These are phyloP conservation scores for Juncus inflexus DNA, from an alignment of 176 grass and related monocot genomes.

Conservation along the genomic window DNA sequence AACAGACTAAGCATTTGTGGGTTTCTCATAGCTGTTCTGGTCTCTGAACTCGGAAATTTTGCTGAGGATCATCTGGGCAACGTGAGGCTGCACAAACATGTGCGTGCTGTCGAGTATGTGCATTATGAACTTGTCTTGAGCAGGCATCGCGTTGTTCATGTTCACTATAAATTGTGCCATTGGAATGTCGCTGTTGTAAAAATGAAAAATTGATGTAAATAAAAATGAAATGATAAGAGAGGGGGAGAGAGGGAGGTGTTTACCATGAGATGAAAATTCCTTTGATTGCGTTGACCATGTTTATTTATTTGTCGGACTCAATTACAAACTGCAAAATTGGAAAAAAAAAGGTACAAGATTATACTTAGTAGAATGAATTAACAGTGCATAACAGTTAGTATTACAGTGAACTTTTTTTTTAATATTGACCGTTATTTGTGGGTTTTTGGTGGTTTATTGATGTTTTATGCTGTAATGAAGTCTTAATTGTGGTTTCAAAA, in stretches of 20 bases:
- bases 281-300: slow-evolving; percentile 94
- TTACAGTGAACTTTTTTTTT: background rate
- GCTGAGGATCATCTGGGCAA: slow-evolving; percentile 54
- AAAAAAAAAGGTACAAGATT: slow-evolving; percentile 8
- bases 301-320: background rate
- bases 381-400: too few relatives aligned
- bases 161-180: slow-evolving; percentile 92
- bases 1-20: background rate
- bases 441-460: too few relatives aligned
- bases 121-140: slow-evolving; percentile 77
- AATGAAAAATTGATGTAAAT: background rate
- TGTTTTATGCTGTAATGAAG: too few relatives aligned
- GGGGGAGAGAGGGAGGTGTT: background rate
- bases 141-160: slow-evolving; percentile 60
- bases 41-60: slow-evolving; percentile 82
- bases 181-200: slow-evolving; percentile 54
- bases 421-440: too few relatives aligned
- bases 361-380: too few relatives aligned
- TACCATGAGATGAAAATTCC: slow-evolving; percentile 93
- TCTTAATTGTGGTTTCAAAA: too few relatives aligned
- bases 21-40: slow-evolving; percentile 88
- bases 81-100: slow-evolving; percentile 89
- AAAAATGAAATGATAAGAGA: background rate
- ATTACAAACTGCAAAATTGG: background rate
- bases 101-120: slow-evolving; percentile 73